phyloP scores from a whole-genome alignment of 768 basidiomycete species.

The Leucosporidium creatinivorum region DNA sequence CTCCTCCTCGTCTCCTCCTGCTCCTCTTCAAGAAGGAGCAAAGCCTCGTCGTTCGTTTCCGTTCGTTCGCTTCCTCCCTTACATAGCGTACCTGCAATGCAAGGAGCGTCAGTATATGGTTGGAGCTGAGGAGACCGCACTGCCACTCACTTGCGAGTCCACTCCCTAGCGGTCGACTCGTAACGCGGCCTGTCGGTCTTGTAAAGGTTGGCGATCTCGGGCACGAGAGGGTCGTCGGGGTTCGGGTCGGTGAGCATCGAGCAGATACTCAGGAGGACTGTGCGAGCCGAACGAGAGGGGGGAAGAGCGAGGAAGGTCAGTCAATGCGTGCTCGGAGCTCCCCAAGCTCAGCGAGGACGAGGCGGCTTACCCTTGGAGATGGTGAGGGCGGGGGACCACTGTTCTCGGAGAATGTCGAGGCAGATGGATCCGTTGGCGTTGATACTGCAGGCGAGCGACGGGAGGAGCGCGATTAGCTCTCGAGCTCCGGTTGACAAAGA shows the following conservation, averaged over 20 bases:
- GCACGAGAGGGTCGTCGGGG: conserved; percentile 96
- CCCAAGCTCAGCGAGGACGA: background rate
- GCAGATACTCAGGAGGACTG: conserved; percentile 94
- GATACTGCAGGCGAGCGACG: conserved; percentile 51
- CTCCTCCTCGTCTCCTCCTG: background rate
- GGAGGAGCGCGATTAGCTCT: background rate
- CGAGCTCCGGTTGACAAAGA: background rate
- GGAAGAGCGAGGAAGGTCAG: background rate
- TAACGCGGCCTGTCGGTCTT: conserved; percentile 97
- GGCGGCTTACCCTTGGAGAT: conserved; percentile 81
- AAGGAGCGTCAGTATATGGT: background rate
- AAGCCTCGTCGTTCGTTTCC: background rate
- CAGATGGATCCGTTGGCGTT: conserved; percentile 99
- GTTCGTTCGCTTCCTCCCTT: background rate
- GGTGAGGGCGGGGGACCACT: conserved; percentile 98
- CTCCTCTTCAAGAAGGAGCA: background rate
- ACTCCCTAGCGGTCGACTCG: conserved; percentile 96
- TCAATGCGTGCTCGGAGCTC: too few species aligned
- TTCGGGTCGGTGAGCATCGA: conserved; percentile 99
- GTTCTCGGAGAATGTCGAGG: conserved; percentile 94
- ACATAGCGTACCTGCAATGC: conserved; percentile 19
- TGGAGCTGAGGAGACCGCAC: background rate
- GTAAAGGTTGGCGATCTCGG: conserved; percentile 90
- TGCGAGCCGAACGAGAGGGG: background rate
- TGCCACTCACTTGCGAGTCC: conserved; percentile 86